These are phyloP conservation scores for Populus tomentosa DNA, from an alignment of 441 rosid genomes.

Conservation along the genomic window DNA sequence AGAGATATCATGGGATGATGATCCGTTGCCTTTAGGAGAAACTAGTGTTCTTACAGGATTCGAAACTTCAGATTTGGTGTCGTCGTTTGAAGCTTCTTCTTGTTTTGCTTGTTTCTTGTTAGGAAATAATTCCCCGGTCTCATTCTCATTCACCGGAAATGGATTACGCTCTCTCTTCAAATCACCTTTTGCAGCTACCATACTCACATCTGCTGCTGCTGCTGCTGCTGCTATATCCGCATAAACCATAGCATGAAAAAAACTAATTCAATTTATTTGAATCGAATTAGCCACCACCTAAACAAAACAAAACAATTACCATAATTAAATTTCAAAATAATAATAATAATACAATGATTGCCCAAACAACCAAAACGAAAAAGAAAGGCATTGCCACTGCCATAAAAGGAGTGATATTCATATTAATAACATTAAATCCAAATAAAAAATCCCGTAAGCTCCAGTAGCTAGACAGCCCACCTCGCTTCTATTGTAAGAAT, in stretches of 20 bases:
- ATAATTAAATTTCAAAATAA: too few species aligned
- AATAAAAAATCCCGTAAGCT: not conserved
- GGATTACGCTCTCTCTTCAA: constrained; percentile 42
- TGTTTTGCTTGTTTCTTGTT: constrained; percentile 51
- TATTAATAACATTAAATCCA: not conserved
- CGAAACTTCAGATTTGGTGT: constrained; percentile 72
- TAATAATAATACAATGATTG: not conserved
- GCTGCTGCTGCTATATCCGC: constrained; percentile 44
- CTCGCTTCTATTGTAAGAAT: constrained; percentile 12
- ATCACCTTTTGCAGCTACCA: constrained; percentile 35
- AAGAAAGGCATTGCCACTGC: not conserved
- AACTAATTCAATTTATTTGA: constrained; percentile 33
- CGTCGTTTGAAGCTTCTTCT: constrained; percentile 61
- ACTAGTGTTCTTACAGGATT: constrained; percentile 40
- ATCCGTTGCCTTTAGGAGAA: constrained; percentile 50
- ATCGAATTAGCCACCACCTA: constrained; percentile 4
- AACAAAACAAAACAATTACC: constrained; percentile 6
- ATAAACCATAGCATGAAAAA: not conserved
- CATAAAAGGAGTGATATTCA: not conserved
- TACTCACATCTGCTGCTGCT: constrained; percentile 26
- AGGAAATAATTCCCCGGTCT: constrained; percentile 24
- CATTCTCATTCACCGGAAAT: constrained; percentile 21
- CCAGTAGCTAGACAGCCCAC: constrained; percentile 1
- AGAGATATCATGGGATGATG: constrained; percentile 49
- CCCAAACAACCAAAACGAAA: not conserved